phyloP scores from a whole-genome alignment of 768 basidiomycete genomes.

The Collybiopsis confluens region DNA sequence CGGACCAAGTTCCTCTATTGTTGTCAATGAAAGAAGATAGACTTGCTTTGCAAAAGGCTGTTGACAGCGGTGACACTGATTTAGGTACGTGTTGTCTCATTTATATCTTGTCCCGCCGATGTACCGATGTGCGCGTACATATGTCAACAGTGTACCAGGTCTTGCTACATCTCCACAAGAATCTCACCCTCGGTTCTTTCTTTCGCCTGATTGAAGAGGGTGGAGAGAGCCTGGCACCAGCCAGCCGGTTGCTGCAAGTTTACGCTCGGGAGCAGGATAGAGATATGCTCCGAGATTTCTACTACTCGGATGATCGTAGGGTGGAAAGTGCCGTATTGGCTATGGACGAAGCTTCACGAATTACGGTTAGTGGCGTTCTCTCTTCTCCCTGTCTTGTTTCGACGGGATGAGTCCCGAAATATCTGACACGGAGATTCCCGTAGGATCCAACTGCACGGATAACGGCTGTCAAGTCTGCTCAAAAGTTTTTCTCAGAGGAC shows the following conservation, averaged over 20 bases:
- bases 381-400: no score
- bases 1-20: slow-evolving; percentile 91
- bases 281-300: slow-evolving; percentile 92
- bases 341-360: slow-evolving; percentile 73
- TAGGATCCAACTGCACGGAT: slow-evolving; percentile 76
- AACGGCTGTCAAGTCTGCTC: slow-evolving; percentile 70
- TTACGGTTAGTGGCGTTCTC: slow-evolving; percentile 56
- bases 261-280: slow-evolving; percentile 88
- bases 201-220: slow-evolving; percentile 94
- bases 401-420: no score
- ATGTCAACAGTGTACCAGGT: slow-evolving; percentile 79
- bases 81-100: slow-evolving; percentile 53
- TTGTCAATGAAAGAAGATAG: slow-evolving; percentile 93
- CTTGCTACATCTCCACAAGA: slow-evolving; percentile 79
- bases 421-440: neutral
- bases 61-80: slow-evolving; percentile 94
- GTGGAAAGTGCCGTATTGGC: slow-evolving; percentile 90
- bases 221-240: slow-evolving; percentile 67
- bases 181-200: slow-evolving; percentile 83
- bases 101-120: neutral
- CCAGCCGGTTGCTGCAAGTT: slow-evolving; percentile 78
- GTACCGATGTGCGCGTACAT: neutral
- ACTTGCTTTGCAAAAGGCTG: slow-evolving; percentile 81
- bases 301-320: slow-evolving; percentile 94
- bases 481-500: slow-evolving; percentile 93